Conservation (phyloP, 305 asterid genomes). For the Ajuga reptans region DNA sequence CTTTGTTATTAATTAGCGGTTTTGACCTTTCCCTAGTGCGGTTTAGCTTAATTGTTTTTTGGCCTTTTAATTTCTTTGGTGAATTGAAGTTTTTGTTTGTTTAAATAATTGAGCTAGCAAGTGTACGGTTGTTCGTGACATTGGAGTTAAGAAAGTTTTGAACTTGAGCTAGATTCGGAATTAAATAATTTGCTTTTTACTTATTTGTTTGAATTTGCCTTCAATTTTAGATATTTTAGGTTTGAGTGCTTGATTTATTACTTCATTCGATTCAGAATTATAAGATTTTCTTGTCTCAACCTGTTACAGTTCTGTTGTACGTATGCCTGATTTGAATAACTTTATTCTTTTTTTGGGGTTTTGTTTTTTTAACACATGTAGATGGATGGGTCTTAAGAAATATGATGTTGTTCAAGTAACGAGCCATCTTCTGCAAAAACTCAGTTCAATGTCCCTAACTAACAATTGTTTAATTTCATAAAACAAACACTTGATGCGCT, state of each 20-base stretch:
- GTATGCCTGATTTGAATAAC: background rate
- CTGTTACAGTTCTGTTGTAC: background rate
- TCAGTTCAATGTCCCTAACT: conserved; percentile 19
- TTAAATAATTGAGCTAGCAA: conserved; percentile 15
- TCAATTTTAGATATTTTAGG: background rate
- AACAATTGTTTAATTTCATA: conserved; percentile 17
- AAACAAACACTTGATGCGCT: conserved; percentile 8
- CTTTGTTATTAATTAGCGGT: background rate
- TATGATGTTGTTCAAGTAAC: conserved; percentile 22
- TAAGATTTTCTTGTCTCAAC: background rate
- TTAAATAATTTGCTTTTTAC: background rate
- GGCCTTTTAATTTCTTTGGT: background rate
- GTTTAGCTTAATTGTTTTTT: conserved; percentile 5
- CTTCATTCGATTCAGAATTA: background rate
- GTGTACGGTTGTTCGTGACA: background rate
- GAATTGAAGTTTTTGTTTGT: background rate
- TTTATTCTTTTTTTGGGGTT: conserved; percentile 3
- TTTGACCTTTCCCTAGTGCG: background rate
- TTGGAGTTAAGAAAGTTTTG: conserved; percentile 9
- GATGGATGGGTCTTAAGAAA: conserved; percentile 21
- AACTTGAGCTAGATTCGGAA: conserved; percentile 5
- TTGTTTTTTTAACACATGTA: conserved; percentile 16
- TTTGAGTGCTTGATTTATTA: background rate
- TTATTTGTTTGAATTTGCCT: background rate
- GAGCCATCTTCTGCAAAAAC: conserved; percentile 17